Evolutionary conservation across 225 moss, liverwort and hornwort genomes (phyloP).

Genomic region (Climacium dendroides): DNA sequence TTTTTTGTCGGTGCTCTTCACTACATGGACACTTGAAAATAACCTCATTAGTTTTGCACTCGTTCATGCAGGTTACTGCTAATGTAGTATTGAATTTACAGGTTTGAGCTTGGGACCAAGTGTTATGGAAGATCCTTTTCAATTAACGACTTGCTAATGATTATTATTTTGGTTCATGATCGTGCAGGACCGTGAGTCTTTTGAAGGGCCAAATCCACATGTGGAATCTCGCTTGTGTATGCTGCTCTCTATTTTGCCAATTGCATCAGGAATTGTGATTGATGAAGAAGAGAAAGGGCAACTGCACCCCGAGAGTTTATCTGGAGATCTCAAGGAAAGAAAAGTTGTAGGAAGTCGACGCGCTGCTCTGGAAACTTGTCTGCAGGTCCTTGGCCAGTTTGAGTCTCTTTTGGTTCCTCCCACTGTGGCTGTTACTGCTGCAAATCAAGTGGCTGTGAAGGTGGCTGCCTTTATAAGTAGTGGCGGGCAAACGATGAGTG

Average conservation of each 20-base stretch:
- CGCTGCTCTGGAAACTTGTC: conserved; percentile 53
- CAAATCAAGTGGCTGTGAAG: conserved; percentile 77
- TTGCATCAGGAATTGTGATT: conserved; percentile 70
- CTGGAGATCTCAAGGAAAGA: conserved; percentile 64
- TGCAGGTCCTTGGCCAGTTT: conserved; percentile 90
- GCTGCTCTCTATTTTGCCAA: conserved; percentile 78
- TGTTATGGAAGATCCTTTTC: background rate
- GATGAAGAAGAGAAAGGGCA: conserved; percentile 85
- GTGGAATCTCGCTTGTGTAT: conserved; percentile 93
- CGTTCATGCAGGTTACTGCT: background rate
- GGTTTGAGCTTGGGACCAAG: background rate
- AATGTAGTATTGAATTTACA: background rate
- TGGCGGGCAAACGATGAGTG: conserved; percentile 51
- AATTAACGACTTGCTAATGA: background rate
- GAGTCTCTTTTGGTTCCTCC: conserved; percentile 79
- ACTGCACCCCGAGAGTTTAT: conserved; percentile 21
- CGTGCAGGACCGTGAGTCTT: conserved; percentile 66
- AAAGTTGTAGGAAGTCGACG: conserved; percentile 52
- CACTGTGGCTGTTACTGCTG: conserved; percentile 43
- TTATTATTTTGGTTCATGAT: background rate
- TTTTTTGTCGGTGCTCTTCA: background rate
- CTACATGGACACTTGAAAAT: background rate
- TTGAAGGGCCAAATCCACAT: conserved; percentile 78
- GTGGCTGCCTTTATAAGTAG: conserved; percentile 48
- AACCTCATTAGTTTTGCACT: background rate